Percentiles rank a stretch among this genome's conserved stretches.
Evolutionary conservation across 257 asterid species (phyloP).

Genomic region (Osmanthus fragrans): DNA sequence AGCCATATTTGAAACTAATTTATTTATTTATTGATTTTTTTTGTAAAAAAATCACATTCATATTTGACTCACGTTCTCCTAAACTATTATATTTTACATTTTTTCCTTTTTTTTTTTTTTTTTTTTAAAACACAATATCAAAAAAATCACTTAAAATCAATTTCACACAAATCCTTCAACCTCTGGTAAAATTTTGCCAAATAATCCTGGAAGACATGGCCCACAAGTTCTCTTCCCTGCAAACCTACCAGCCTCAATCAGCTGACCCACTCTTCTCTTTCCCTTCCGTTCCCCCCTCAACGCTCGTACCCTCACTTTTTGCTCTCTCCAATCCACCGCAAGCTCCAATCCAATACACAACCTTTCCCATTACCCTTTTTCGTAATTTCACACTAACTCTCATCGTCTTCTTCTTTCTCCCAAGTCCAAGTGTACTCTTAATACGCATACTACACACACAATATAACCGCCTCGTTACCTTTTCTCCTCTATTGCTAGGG

Average conservation of each 20-base stretch:
- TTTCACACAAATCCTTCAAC: neutral
- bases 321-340: neutral
- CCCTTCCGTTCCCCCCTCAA: neutral
- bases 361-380: conserved; percentile 11
- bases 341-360: neutral
- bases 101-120: too few species aligned
- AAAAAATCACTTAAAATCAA: too few species aligned
- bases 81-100: too few species aligned
- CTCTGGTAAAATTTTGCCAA: neutral
- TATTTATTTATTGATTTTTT: too few species aligned
- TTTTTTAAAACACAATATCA: too few species aligned
- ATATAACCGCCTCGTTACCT: conserved; percentile 35
- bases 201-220: neutral
- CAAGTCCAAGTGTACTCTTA: neutral
- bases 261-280: neutral
- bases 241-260: neutral
- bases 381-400: conserved; percentile 24
- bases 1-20: too few species aligned
- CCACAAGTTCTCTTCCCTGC: neutral
- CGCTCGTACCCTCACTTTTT: neutral
- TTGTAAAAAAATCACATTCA: too few species aligned
- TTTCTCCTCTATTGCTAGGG: conserved; percentile 40
- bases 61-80: too few species aligned
- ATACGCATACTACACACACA: conserved; percentile 19
- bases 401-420: conserved; percentile 29